phyloP scores from a whole-genome alignment of 495 filamentous ascomycete genomes.

The Penicillium subrubescens region DNA sequence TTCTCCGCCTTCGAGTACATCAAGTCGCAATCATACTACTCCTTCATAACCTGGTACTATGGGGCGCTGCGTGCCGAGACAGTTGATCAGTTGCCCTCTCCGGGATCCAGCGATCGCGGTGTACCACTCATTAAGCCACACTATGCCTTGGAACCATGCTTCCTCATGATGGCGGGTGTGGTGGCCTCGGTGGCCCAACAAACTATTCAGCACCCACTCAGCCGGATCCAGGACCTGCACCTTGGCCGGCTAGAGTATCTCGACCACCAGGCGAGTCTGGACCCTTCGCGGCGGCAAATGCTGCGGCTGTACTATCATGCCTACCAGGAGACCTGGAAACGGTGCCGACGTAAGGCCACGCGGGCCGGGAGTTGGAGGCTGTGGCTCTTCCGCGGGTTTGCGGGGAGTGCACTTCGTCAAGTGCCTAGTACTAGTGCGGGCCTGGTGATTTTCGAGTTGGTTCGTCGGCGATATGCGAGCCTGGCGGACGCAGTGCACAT shows the following conservation, averaged over 20 bases:
- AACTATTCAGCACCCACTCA: constrained; percentile 75
- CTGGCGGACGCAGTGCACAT: constrained; percentile 66
- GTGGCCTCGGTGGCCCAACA: constrained; percentile 78
- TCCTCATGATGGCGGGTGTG: constrained; percentile 76
- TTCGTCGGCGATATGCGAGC: constrained; percentile 75
- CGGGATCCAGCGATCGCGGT: constrained; percentile 33
- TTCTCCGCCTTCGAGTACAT: constrained; percentile 85
- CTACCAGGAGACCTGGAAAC: constrained; percentile 73
- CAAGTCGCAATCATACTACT: constrained; percentile 83
- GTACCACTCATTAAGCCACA: constrained; percentile 72
- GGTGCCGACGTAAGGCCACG: constrained; percentile 64
- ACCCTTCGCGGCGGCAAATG: constrained; percentile 51
- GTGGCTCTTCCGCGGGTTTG: constrained; percentile 80
- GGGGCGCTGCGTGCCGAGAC: constrained; percentile 49
- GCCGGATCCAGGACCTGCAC: constrained; percentile 73
- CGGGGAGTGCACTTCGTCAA: constrained; percentile 72
- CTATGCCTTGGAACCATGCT: constrained; percentile 81
- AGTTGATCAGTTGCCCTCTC: constrained; percentile 28
- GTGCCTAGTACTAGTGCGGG: constrained; percentile 89
- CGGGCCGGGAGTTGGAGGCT: constrained; percentile 63
- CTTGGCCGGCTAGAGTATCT: constrained; percentile 77
- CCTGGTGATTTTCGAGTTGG: constrained; percentile 85
- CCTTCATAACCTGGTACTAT: constrained; percentile 77
- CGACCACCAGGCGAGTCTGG: constrained; percentile 63
- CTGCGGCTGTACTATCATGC: constrained; percentile 69